Conservation (phyloP, 306 rosid species). For the Cucumis melo region DNA sequence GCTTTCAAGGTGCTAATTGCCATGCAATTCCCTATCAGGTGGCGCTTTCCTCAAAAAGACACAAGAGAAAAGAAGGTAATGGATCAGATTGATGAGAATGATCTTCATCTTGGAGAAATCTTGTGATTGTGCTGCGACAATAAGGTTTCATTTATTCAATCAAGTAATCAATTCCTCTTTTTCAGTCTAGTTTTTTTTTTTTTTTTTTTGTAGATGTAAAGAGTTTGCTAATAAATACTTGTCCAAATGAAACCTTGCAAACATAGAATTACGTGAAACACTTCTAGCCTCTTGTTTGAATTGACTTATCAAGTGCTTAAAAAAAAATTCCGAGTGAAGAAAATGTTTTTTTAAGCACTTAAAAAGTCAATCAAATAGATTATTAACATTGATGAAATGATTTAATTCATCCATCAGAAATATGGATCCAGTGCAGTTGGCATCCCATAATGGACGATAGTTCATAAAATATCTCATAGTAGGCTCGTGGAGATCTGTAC, state of each 20-base stretch:
- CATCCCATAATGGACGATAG: too few species aligned
- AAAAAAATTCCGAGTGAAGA: too few species aligned
- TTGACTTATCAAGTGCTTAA: too few species aligned
- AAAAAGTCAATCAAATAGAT: too few species aligned
- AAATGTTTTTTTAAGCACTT: too few species aligned
- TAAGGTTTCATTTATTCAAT: not conserved
- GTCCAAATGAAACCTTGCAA: not conserved
- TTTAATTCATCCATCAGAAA: too few species aligned
- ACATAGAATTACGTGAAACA: not conserved
- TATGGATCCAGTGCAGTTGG: too few species aligned
- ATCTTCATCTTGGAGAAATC: not conserved
- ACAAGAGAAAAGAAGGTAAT: slow-evolving; percentile 2
- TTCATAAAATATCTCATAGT: too few species aligned
- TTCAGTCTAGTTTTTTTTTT: not conserved
- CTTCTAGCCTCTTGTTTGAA: not conserved
- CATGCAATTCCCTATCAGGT: not conserved
- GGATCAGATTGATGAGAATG: not conserved
- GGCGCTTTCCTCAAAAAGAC: not conserved
- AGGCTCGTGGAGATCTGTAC: too few species aligned
- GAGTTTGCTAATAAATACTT: not conserved
- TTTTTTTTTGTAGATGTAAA: not conserved
- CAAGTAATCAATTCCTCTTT: not conserved
- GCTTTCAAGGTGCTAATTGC: not conserved
- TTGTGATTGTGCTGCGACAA: not conserved
- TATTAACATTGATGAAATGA: too few species aligned